Percentiles rank a stretch among this genome's conserved stretches.
phyloP scores from a whole-genome alignment of 352 stramenopile genomes.

The Paralagenidium karlingii region DNA sequence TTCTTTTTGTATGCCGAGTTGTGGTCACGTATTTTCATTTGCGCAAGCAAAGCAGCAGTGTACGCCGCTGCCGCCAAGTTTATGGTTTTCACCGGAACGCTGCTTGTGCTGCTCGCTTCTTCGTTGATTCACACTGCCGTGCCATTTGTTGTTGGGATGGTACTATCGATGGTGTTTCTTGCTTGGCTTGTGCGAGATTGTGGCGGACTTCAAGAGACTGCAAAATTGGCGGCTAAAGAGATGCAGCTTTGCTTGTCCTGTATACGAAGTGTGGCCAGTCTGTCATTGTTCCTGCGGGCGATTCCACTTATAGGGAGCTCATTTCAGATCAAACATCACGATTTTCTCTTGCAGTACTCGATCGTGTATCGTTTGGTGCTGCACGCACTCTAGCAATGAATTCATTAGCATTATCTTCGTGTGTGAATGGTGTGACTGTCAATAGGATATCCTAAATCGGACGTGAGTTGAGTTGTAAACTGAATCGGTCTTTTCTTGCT shows the following conservation, averaged over 20 bases:
- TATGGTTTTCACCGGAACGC: constrained; percentile 45
- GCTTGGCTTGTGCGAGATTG: no score
- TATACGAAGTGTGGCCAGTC: constrained; percentile 63
- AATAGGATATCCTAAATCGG: no score
- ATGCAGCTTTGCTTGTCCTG: constrained; percentile 65
- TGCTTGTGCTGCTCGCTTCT: constrained; percentile 37
- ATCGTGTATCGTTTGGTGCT: constrained; percentile 65
- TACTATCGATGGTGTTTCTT: no score
- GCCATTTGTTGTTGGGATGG: constrained; percentile 36
- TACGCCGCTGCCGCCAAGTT: constrained; percentile 58
- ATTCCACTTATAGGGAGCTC: constrained; percentile 49
- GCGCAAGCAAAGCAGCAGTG: constrained; percentile 50
- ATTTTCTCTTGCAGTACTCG: constrained; percentile 69
- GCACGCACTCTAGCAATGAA: constrained; percentile 74
- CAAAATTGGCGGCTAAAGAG: constrained; percentile 43
- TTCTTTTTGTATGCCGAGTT: constrained; percentile 70
- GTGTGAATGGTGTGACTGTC: no score
- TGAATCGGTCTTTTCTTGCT: no score
- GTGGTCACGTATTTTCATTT: constrained; percentile 57
- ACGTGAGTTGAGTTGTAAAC: no score
- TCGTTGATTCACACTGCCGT: no score
- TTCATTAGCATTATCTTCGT: no score
- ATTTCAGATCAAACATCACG: constrained; percentile 62
- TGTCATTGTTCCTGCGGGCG: constrained; percentile 73
- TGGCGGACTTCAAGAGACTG: constrained; percentile 24